Percentiles rank a stretch among this genome's conserved stretches.
Evolutionary conservation across 192 early-diverging fungal genomes (phyloP).

Genomic region (Linnemannia schmuckeri): DNA sequence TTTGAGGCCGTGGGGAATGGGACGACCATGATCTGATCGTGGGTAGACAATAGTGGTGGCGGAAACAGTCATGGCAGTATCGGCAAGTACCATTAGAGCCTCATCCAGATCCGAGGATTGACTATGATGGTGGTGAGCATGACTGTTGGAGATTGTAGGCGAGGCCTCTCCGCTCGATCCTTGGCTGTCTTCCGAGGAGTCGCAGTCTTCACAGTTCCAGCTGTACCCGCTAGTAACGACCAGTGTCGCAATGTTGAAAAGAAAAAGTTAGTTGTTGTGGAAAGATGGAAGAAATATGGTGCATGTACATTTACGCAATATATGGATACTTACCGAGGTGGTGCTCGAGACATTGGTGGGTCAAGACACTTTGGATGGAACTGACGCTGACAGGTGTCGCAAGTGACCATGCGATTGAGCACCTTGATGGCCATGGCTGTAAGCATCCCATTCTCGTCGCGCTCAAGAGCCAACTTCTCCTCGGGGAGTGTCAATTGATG

Average conservation of each 20-base stretch:
- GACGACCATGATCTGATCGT: background rate
- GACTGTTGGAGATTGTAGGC: background rate
- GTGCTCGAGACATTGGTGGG: constrained; percentile 49
- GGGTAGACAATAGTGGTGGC: constrained; percentile 6
- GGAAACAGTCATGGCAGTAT: constrained; percentile 48
- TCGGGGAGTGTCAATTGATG: constrained; percentile 51
- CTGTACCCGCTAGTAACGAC: constrained; percentile 42
- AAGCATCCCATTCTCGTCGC: constrained; percentile 27
- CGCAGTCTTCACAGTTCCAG: constrained; percentile 57
- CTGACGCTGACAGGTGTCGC: constrained; percentile 45
- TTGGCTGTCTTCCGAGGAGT: constrained; percentile 46
- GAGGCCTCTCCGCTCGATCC: constrained; percentile 30
- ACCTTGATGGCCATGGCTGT: constrained; percentile 51
- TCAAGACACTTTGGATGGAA: constrained; percentile 55
- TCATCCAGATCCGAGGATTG: constrained; percentile 49
- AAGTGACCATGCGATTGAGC: constrained; percentile 48
- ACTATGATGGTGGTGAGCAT: constrained; percentile 27
- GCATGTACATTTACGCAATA: background rate
- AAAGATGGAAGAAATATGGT: background rate
- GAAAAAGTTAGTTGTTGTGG: background rate
- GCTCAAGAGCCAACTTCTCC: constrained; percentile 44
- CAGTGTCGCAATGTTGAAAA: background rate
- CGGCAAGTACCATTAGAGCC: constrained; percentile 51
- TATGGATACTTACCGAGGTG: constrained; percentile 38
- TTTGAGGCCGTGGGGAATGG: constrained; percentile 12